phyloP scores from a whole-genome alignment of 2,329 filamentous ascomycete genomes.

The Colletotrichum musae region DNA sequence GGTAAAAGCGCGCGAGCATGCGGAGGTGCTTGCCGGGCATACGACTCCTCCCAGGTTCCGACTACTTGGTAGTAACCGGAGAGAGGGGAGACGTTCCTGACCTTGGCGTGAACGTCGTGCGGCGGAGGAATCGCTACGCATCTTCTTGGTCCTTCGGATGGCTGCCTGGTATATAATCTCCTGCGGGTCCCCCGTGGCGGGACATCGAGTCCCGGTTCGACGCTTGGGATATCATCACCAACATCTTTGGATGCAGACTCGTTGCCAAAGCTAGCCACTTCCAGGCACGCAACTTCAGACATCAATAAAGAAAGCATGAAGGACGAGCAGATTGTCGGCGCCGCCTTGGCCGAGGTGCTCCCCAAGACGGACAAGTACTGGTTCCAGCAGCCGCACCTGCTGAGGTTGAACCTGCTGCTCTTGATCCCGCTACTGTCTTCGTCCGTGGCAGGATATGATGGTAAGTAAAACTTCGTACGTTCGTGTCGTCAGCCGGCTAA shows the following conservation, averaged over 20 bases:
- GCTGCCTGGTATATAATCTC: slow-evolving; percentile 21
- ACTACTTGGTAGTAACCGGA: not conserved
- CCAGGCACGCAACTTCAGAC: slow-evolving; percentile 15
- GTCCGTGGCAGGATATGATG: slow-evolving; percentile 36
- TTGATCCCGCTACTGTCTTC: slow-evolving; percentile 52
- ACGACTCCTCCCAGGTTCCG: slow-evolving; percentile 12
- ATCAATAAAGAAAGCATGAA: slow-evolving; percentile 13
- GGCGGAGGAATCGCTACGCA: not conserved
- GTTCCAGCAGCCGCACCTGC: slow-evolving; percentile 59
- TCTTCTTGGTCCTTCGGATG: not conserved
- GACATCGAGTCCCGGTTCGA: not conserved
- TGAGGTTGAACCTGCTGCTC: slow-evolving; percentile 60
- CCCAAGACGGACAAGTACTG: slow-evolving; percentile 57
- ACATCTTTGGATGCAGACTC: not conserved
- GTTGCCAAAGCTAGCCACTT: slow-evolving; percentile 2
- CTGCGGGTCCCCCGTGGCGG: slow-evolving; percentile 4
- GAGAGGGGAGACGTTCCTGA: too few species aligned
- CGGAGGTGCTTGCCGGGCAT: slow-evolving; percentile 13
- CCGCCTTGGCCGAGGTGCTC: slow-evolving; percentile 50
- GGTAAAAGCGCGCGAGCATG: slow-evolving; percentile 16
- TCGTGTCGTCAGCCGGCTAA: too few species aligned
- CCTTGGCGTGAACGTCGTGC: slow-evolving; percentile 1
- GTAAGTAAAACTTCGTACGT: not conserved
- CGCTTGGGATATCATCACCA: not conserved
- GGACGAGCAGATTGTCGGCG: slow-evolving; percentile 47